Evolutionary conservation across 441 rosid species (phyloP), one percentile per base, ranked within the genome.

Genomic region (Eruca vesicaria): DNA sequence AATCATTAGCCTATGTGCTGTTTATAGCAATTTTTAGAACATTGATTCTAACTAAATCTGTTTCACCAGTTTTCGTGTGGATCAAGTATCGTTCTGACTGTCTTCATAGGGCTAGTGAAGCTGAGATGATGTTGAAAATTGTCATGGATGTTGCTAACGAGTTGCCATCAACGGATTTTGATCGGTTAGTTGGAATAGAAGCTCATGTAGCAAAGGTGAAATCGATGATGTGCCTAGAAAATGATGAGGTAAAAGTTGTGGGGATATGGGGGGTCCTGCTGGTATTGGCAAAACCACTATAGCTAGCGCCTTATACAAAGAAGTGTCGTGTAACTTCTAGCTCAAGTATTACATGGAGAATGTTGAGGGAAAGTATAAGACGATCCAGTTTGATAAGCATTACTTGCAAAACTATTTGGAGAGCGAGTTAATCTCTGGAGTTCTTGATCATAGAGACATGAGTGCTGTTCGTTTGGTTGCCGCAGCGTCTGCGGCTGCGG

Each of bases 211-310:
- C 12, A 71, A 45, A 71, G 0, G 6, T 71, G 43, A 45, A 19
- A 71, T 7, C 66, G 0, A 9, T 29, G 48, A 41, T 60, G 11
- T 19, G 59, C 21, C 14, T 71, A 48, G 74, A 71, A 2, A 45
- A 68, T 1, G 68, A 71, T 0, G 16, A 71, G n/a, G 74, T 71
- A 2, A 71, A 71, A 21, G 32, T 61, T 8, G 60, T 61, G 21
- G 68, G 60, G 8, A 60, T 71, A 0, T 71, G 74, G 67, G 74
- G 67, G 74, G 60, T 12, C 74, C 74, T 18, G 32, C 35, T 0
- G 60, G 74, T 60, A 61, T 60, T 31, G 74, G 66, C 32, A 70
- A 70, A 70, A 41, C 58, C 58, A 70, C 66, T 6, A 70, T 70
- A 41, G 58, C 43, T 48, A 71, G 28, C 20, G 68, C 68, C 7